These are phyloP conservation scores for Boletellus sp. DNA, from an alignment of 768 basidiomycete species.

Conservation along the genomic window DNA sequence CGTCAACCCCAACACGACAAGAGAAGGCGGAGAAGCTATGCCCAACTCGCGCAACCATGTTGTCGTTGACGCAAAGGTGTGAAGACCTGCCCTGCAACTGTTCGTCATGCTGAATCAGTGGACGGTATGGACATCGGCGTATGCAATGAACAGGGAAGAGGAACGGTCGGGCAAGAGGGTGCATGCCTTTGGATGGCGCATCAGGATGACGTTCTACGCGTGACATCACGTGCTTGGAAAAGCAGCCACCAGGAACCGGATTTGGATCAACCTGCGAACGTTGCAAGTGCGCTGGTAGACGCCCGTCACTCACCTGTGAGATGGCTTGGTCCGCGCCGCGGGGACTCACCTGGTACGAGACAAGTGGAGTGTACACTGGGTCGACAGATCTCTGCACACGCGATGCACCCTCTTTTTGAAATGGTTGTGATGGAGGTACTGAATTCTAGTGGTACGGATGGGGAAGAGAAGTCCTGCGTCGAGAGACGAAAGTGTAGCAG, in stretches of 20 bases:
- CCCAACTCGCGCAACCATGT: constrained; percentile 21
- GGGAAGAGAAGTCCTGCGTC: neutral
- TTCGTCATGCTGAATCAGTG: constrained; percentile 16
- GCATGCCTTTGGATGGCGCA: constrained; percentile 2
- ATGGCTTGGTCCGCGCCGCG: no score
- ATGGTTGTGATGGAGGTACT: neutral
- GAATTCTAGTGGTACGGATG: neutral
- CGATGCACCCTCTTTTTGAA: neutral
- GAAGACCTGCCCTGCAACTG: constrained; percentile 26
- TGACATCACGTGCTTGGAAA: constrained; percentile 23
- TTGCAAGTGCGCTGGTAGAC: no score
- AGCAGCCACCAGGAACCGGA: no score
- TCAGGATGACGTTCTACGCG: constrained; percentile 3
- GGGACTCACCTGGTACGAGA: no score
- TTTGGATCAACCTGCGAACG: no score
- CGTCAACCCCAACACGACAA: constrained; percentile 21
- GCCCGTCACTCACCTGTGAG: no score
- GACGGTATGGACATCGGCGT: constrained; percentile 3
- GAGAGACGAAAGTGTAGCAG: neutral
- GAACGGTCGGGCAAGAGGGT: neutral
- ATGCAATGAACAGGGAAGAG: neutral
- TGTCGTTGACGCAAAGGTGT: constrained; percentile 20
- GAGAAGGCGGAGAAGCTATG: constrained; percentile 23
- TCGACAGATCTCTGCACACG: neutral
- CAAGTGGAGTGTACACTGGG: neutral